Evolutionary conservation across 768 basidiomycete genomes (phyloP), one percentile per base, ranked within the genome.

Genomic region (Lactarius hengduanensis): DNA sequence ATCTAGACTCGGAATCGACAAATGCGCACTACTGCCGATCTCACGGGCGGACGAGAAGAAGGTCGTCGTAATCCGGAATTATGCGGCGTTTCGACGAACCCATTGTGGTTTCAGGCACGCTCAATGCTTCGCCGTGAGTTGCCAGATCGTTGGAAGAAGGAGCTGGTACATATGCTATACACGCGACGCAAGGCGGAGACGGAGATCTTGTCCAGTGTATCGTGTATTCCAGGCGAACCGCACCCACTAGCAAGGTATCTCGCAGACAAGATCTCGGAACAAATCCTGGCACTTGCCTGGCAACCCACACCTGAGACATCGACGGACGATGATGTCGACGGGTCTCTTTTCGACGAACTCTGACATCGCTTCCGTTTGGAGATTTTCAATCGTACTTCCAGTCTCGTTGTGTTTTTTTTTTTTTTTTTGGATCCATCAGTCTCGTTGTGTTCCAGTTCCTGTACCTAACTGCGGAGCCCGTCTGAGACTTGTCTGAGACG

Each of bases 141-240:
- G 66, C 90, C 92, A 1, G 62, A 56, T 30, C 80, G 80, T 71
- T 94, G 92, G 92, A 89, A 84, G 77, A 87, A 85, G 69, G 94
- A 96, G 72, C 84, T 98, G 3, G 81, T 81, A 74, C 80, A 86
- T 69, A 92, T 97, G 84, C 76, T 98, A 41, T 87, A 91, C 73
- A 80, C 78, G 5, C 85, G 91, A n/a, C 85, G 88, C 55, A 98
- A 98, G 76, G 96, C 96, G 3, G 96, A 98, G 76, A 96, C 96
- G 57, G 93, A 98, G 74, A 81, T 91, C 50, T 73, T 92, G 41
- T 76, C 71, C 22, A 72, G 26, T 47, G 59, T 59, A 43, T 47
- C 50, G 40, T 62, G 65, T 6, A 57, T 16, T 45, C 57, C 43
- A 16, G 54, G 30, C 16, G 62, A 55, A 15, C 40, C 34, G 22